These are phyloP conservation scores for Nasturtium officinale DNA, from an alignment of 345 rosid genomes.

Conservation along the genomic window DNA sequence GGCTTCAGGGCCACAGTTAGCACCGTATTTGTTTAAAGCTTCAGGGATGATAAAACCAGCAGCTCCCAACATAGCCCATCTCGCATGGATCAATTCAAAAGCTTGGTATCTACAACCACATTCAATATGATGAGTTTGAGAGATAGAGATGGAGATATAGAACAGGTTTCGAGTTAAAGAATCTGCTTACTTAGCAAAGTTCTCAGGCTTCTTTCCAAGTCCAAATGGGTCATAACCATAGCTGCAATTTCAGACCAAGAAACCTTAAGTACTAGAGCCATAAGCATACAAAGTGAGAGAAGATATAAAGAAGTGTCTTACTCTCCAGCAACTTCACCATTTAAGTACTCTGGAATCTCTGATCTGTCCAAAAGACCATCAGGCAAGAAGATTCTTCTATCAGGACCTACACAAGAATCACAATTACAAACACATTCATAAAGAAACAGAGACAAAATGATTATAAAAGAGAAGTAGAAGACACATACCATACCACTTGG, in stretches of 20 bases:
- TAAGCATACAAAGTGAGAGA: not conserved
- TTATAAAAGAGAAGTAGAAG: not conserved
- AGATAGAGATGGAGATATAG: not conserved
- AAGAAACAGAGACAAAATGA: not conserved
- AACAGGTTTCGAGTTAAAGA: not conserved
- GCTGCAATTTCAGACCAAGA: conserved; percentile 49
- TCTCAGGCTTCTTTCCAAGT: conserved; percentile 87
- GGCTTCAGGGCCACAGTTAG: conserved; percentile 98
- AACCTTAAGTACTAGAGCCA: not conserved
- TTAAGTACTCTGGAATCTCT: conserved; percentile 94
- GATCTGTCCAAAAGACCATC: conserved; percentile 93
- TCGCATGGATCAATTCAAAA: conserved; percentile 83
- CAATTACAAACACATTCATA: conserved; percentile 21
- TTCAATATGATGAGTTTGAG: not conserved
- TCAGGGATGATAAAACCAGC: conserved; percentile 95
- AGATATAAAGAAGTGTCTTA: conserved; percentile 43
- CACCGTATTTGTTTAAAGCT: conserved; percentile 94
- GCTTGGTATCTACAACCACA: conserved; percentile 72
- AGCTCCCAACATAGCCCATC: conserved; percentile 99
- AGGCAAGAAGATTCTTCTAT: conserved; percentile 93
- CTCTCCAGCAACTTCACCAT: conserved; percentile 87
- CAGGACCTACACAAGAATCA: conserved; percentile 65
- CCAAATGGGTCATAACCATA: conserved; percentile 98
- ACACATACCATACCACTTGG: conserved; percentile 97
- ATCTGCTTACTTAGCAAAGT: conserved; percentile 76